A percentile compares a stretch with the other conserved stretches of the same genome.
These are phyloP conservation scores for Zarea fungicola DNA, from an alignment of 2,329 filamentous ascomycete species.

Conservation along the genomic window DNA sequence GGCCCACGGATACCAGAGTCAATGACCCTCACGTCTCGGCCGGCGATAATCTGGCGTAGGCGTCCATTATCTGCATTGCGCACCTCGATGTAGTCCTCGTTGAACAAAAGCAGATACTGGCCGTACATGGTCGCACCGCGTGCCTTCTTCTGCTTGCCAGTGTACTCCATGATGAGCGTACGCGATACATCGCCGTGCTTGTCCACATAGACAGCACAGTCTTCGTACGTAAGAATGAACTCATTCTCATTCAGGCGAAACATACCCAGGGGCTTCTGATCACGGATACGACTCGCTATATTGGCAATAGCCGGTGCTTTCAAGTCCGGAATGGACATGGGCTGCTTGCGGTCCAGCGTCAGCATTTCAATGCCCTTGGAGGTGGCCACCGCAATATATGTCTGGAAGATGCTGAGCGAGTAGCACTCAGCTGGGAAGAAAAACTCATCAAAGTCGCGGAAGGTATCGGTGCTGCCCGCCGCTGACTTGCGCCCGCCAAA, in stretches of 20 bases:
- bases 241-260: slow-evolving; percentile 89
- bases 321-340: slow-evolving; percentile 88
- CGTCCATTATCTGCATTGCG: slow-evolving; percentile 94
- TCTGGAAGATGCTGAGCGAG: slow-evolving; percentile 93
- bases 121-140: slow-evolving; percentile 83
- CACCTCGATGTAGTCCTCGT: slow-evolving; percentile 94
- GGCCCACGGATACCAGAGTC: slow-evolving; percentile 73
- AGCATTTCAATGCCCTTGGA: slow-evolving; percentile 92
- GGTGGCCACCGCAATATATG: slow-evolving; percentile 85
- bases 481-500: slow-evolving; percentile 55
- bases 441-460: slow-evolving; percentile 98
- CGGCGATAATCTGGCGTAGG: slow-evolving; percentile 88
- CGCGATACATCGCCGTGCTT: slow-evolving; percentile 95
- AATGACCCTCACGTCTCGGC: slow-evolving; percentile 81
- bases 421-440: slow-evolving; percentile 95
- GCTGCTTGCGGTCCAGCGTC: slow-evolving; percentile 93
- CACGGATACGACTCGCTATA: slow-evolving; percentile 77
- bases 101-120: slow-evolving; percentile 87
- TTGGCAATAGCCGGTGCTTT: slow-evolving; percentile 72
- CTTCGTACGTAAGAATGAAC: slow-evolving; percentile 89
- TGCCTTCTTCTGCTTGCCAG: slow-evolving; percentile 77
- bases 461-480: slow-evolving; percentile 80
- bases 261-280: slow-evolving; percentile 88
- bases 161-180: slow-evolving; percentile 96
- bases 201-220: slow-evolving; percentile 96